Evolutionary conservation across 495 filamentous ascomycete genomes (phyloP).

Genomic region (Penicillium lagena): DNA sequence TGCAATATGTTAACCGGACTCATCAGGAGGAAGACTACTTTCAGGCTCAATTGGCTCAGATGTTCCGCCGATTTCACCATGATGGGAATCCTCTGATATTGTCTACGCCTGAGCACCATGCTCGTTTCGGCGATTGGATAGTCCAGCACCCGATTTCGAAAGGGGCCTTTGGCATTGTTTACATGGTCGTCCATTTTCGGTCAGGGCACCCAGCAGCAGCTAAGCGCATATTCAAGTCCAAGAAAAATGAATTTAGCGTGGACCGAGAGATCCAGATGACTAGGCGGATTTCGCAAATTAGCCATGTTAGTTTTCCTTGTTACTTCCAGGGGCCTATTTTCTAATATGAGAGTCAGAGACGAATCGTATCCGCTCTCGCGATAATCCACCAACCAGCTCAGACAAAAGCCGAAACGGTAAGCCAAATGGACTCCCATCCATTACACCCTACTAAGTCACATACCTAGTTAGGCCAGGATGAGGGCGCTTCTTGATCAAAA

Average conservation of each 20-base stretch:
- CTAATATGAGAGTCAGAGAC: too few relatives aligned
- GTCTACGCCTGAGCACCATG: background rate
- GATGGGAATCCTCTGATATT: background rate
- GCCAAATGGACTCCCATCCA: too few relatives aligned
- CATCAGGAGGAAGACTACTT: background rate
- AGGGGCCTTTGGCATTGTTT: background rate
- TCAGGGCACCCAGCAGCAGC: slow-evolving; percentile 1
- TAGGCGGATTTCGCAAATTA: background rate
- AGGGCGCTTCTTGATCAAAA: background rate
- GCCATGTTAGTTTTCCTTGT: background rate
- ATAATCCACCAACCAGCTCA: background rate
- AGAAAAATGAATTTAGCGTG: background rate
- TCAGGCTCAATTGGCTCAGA: background rate
- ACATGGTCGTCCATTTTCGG: background rate
- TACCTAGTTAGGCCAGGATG: background rate
- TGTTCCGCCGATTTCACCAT: background rate
- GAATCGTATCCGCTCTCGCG: background rate
- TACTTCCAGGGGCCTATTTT: too few relatives aligned
- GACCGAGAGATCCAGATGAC: background rate
- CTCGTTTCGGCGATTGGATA: background rate
- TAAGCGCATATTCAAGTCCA: background rate
- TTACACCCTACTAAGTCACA: too few relatives aligned
- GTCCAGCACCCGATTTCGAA: slow-evolving; percentile 1
- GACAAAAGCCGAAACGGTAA: background rate
- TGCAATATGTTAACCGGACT: background rate